Evolutionary conservation across 2,329 filamentous ascomycete genomes (phyloP), one percentile per base, ranked within the genome.

Genomic region (Leptoxyphium fumago): DNA sequence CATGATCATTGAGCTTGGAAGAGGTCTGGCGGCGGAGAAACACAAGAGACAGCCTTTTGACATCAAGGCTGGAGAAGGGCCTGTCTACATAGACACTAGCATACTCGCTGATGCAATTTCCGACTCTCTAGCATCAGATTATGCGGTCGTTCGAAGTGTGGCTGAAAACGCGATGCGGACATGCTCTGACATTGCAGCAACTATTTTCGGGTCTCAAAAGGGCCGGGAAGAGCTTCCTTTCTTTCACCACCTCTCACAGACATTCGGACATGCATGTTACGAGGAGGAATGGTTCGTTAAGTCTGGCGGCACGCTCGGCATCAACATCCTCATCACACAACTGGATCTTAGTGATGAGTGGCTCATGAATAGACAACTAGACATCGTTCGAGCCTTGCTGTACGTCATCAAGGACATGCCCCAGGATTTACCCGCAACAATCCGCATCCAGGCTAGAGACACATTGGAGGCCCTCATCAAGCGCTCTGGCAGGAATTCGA

Each of bases 271-370:
- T 60, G 87, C 85, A 51, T 98, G 91, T 61, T 88, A 95, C 55
- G 87, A 91, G 55, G 89, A 98, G 61, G 91, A 98, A 56, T 99
- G 93, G 91, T 98, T 94, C 58, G 88, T 88, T 43, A 98, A 99
- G 64, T 84, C 87, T 32, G 91, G 89, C 41, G 91, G 91, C 34
- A 88, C 84, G 43, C 68, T 89, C 15, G 93, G 93, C 44, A 95
- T 99, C 55, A 82, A 84, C 56, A 80, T 93, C 45, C 68, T 98
- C 46, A 80, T 89, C 29, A 89, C 84, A 2, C 82, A 89, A 52
- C 70, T 96, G 44, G 80, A 89, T 43, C 72, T 98, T 40, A 86
- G 86, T 38, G 84, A 93, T 55, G 61, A 69, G 1, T 99, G 91
- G 86, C 71, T 98, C 29, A 72, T 77, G 15, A 75, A 80, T 10